Conservation (phyloP, 2,329 filamentous ascomycete species). For the Beauveria sp. region DNA sequence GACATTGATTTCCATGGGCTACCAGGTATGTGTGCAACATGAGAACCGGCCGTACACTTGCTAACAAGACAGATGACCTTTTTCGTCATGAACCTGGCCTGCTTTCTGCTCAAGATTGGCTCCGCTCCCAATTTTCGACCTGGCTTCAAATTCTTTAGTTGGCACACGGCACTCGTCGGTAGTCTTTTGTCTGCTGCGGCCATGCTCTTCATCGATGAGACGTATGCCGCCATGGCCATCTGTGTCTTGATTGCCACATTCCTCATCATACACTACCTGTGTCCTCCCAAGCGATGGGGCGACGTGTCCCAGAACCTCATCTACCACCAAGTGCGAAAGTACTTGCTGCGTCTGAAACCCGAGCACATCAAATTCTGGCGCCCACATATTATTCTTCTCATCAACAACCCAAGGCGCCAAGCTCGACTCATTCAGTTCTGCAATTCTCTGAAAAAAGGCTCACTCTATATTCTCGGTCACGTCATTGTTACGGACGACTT, state of each 20-base stretch:
- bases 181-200: conserved; percentile 68
- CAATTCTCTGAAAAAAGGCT: conserved; percentile 84
- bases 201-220: conserved; percentile 86
- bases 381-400: conserved; percentile 75
- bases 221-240: conserved; percentile 71
- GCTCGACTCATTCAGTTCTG: conserved; percentile 84
- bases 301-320: conserved; percentile 86
- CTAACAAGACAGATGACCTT: conserved; percentile 63
- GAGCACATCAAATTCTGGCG: conserved; percentile 94
- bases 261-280: conserved; percentile 75
- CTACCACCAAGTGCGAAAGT: conserved; percentile 79
- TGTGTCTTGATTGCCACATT: conserved; percentile 70
- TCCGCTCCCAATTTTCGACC: conserved; percentile 85
- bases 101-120: conserved; percentile 77
- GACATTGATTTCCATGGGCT: conserved; percentile 84
- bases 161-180: conserved; percentile 70
- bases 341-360: conserved; percentile 71
- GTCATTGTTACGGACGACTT: conserved; percentile 85
- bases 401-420: conserved; percentile 75
- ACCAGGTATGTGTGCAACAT: conserved; percentile 45
- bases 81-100: conserved; percentile 79
- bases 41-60: not conserved
- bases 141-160: conserved; percentile 83
- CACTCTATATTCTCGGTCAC: conserved; percentile 76
- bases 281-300: conserved; percentile 81